phyloP scores from a whole-genome alignment of 176 grass and related monocot genomes.

The Musa acuminata region DNA sequence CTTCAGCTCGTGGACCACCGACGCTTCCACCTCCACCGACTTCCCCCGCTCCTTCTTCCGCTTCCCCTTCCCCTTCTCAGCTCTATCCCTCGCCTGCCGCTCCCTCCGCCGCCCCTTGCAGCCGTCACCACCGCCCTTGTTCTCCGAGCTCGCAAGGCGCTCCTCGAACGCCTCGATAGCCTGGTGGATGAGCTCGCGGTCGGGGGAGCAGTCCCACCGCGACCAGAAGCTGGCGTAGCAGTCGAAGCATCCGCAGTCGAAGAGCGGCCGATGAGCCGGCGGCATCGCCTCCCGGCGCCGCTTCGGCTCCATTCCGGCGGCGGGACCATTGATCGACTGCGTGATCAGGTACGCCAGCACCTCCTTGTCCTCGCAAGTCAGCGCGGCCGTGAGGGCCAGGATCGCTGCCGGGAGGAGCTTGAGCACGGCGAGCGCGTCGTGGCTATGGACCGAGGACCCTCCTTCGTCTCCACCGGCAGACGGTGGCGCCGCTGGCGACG shows the following conservation, averaged over 20 bases:
- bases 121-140: not conserved
- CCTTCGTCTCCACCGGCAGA: not conserved
- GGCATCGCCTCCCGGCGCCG: not conserved
- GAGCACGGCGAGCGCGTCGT: slow-evolving; percentile 25
- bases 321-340: slow-evolving; percentile 12
- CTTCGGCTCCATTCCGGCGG: not conserved
- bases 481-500: slow-evolving; percentile 2
- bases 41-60: slow-evolving; percentile 4
- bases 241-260: slow-evolving; percentile 46
- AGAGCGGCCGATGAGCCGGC: slow-evolving; percentile 19
- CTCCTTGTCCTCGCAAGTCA: slow-evolving; percentile 39
- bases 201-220: slow-evolving; percentile 40
- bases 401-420: slow-evolving; percentile 38
- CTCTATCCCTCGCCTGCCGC: not conserved
- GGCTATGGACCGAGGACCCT: not conserved
- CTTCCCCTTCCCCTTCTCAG: slow-evolving; percentile 8
- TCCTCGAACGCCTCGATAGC: slow-evolving; percentile 47
- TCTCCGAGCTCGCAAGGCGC: slow-evolving; percentile 30
- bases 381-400: slow-evolving; percentile 27
- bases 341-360: slow-evolving; percentile 54
- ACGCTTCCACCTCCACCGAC: not conserved
- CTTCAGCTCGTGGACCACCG: not conserved
- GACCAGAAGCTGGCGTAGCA: slow-evolving; percentile 59
- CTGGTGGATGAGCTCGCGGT: slow-evolving; percentile 39
- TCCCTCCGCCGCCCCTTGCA: slow-evolving; percentile 29